Base-by-base conservation (phyloP, 2,329 filamentous ascomycete species). In the Cytospora piceicola region DNA sequence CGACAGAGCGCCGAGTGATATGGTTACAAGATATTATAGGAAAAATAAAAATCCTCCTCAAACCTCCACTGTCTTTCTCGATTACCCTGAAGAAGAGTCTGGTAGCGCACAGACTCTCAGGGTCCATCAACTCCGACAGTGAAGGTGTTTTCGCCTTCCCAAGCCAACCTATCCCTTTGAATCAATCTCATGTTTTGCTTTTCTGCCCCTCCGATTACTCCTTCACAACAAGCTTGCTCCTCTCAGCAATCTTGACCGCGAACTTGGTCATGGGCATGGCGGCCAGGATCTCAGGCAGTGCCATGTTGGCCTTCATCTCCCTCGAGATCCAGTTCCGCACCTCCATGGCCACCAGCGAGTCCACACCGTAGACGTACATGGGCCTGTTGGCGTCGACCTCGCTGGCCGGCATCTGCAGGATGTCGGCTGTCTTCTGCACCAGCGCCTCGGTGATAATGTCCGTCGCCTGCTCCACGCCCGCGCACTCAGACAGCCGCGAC, bases 341-440 rank as follows among this genome's bases (percentile, higher is more conserved):
- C 61, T 67, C 65, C 34, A 67, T 61, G 9, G 65, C 65, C 20
- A 60, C 54, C n/a, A 67, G 51, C 11, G 65, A 67, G 56, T 67
- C 65, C 17, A 67, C 58, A 11, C 65, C 65, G n/a, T 64, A 67
- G 5, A 53, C 57, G 46, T 67, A 64, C 65, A 67, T 53, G 22
- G 65, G 61, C 39, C 54, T 32, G 24, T 55, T 60, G 27, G 57
- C 49, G 57, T 67, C 65, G 42, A 67, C 65, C 39, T 67, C 65
- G 7, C 24, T 27, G 17, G 65, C 49, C 8, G 61, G 57, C 60
- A 63, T 64, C 56, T 64, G 65, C 30, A 67, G 57, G 51, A 64
- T 64, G 24, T 67, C 61, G 22, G 65, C 65, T 22, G 58, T 61
- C 53, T 59, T 55, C 34, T 64, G 49, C 15, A 60, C 56, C 51